Conservation (phyloP, 2,329 filamentous ascomycete species). For the Sporothrix dimorphospora region DNA sequence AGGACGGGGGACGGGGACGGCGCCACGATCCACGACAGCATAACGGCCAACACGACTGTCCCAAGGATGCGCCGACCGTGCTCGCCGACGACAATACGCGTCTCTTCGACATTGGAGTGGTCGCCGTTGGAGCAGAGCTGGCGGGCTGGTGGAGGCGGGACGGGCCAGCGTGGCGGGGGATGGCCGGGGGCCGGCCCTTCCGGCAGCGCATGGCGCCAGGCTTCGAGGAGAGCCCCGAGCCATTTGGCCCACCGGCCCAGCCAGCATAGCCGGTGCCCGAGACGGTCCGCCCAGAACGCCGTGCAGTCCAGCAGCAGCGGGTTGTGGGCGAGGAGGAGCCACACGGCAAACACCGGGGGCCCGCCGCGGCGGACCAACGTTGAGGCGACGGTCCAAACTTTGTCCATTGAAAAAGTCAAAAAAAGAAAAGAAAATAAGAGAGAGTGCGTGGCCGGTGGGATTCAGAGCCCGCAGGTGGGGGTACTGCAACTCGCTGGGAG, state of each 20-base stretch:
- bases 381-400: background rate
- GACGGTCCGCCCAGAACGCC: background rate
- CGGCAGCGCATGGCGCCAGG: background rate
- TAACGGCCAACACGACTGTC: background rate
- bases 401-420: background rate
- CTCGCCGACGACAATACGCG: constrained; percentile 21
- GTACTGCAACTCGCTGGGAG: no score
- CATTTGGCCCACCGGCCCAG: background rate
- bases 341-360: background rate
- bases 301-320: background rate
- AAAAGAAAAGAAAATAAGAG: background rate
- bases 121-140: constrained; percentile 27
- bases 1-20: no score
- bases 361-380: background rate
- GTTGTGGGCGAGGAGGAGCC: constrained; percentile 10
- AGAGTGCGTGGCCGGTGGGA: background rate
- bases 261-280: background rate
- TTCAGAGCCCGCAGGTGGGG: background rate
- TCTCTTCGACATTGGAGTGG: constrained; percentile 24
- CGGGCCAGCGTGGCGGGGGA: background rate
- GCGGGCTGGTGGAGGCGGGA: background rate
- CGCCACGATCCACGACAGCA: background rate
- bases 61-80: constrained; percentile 9
- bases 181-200: background rate
- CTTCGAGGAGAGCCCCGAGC: background rate